Evolutionary conservation across 768 basidiomycete species (phyloP).

Genomic region (Favolaschia claudopus): DNA sequence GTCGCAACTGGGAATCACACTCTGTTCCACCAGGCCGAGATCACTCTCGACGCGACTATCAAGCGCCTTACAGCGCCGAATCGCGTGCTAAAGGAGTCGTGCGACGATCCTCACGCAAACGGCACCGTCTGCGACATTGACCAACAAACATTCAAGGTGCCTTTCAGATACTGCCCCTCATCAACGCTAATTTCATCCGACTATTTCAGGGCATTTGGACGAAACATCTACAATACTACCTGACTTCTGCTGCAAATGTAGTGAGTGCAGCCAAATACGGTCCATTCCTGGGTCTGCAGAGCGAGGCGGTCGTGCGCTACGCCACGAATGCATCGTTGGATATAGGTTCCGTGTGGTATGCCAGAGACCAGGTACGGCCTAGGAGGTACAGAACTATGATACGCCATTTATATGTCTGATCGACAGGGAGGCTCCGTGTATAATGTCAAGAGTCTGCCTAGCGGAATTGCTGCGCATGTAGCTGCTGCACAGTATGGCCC

Average conservation of each 20-base stretch:
- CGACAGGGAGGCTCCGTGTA: constrained; percentile 35
- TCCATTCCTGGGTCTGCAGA: constrained; percentile 22
- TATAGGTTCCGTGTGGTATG: constrained; percentile 30
- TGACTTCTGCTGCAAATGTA: constrained; percentile 31
- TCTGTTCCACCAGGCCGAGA: constrained; percentile 40
- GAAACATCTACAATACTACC: constrained; percentile 43
- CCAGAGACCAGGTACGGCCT: constrained; percentile 31
- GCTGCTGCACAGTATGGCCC: constrained; percentile 34
- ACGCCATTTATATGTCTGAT: constrained; percentile 23
- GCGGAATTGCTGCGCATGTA: constrained; percentile 38
- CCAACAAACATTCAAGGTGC: constrained; percentile 26
- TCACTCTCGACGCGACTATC: constrained; percentile 45
- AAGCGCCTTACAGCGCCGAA: constrained; percentile 32
- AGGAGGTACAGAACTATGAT: constrained; percentile 27
- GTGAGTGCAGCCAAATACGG: constrained; percentile 33
- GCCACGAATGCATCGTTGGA: constrained; percentile 31
- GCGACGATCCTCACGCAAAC: constrained; percentile 37
- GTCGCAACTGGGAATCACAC: constrained; percentile 31
- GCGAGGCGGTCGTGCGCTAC: constrained; percentile 32
- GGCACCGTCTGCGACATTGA: constrained; percentile 37
- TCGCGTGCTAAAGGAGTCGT: constrained; percentile 43
- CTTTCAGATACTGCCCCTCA: too few species aligned
- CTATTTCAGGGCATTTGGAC: constrained; percentile 40
- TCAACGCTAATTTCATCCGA: too few species aligned
- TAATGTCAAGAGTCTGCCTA: constrained; percentile 36